phyloP scores from a whole-genome alignment of 805 yeast species.

The Saturnispora kantuleensis region DNA sequence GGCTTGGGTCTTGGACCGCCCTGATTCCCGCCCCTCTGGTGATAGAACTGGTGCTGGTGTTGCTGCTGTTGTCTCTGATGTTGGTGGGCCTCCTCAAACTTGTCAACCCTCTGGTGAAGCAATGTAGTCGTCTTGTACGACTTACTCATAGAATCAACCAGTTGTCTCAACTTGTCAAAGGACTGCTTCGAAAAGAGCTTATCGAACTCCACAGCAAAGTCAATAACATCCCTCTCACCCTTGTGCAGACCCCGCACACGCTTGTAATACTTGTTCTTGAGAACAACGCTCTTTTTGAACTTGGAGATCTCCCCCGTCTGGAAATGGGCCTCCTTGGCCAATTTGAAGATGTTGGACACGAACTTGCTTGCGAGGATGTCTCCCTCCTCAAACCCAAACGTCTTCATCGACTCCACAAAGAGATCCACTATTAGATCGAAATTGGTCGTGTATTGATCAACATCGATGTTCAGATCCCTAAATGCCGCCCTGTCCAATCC shows the following conservation, averaged over 20 bases:
- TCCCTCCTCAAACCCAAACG: slow-evolving; percentile 17
- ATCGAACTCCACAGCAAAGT: slow-evolving; percentile 13
- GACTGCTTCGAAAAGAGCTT: slow-evolving; percentile 16
- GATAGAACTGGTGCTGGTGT: slow-evolving; percentile 27
- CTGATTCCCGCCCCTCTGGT: slow-evolving; percentile 15
- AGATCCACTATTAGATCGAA: slow-evolving; percentile 21
- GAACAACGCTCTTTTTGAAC: not conserved
- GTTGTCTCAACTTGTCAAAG: slow-evolving; percentile 30
- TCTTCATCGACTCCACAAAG: slow-evolving; percentile 9
- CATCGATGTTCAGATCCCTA: slow-evolving; percentile 12
- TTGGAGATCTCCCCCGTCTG: slow-evolving; percentile 11
- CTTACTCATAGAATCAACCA: slow-evolving; percentile 27
- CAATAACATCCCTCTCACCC: slow-evolving; percentile 10
- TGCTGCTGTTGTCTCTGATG: slow-evolving; percentile 34
- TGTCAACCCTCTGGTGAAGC: slow-evolving; percentile 24
- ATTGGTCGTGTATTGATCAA: slow-evolving; percentile 15
- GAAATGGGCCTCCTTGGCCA: slow-evolving; percentile 18
- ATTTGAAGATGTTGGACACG: slow-evolving; percentile 16
- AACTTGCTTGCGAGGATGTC: slow-evolving; percentile 18
- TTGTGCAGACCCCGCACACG: not conserved
- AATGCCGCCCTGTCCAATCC: slow-evolving; percentile 14
- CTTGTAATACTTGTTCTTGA: slow-evolving; percentile 10
- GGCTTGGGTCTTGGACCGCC: slow-evolving; percentile 13
- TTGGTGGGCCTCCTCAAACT: slow-evolving; percentile 22
- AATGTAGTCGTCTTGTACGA: slow-evolving; percentile 32